Conservation (phyloP, 441 rosid genomes). For the Theobroma grandiflorum region DNA sequence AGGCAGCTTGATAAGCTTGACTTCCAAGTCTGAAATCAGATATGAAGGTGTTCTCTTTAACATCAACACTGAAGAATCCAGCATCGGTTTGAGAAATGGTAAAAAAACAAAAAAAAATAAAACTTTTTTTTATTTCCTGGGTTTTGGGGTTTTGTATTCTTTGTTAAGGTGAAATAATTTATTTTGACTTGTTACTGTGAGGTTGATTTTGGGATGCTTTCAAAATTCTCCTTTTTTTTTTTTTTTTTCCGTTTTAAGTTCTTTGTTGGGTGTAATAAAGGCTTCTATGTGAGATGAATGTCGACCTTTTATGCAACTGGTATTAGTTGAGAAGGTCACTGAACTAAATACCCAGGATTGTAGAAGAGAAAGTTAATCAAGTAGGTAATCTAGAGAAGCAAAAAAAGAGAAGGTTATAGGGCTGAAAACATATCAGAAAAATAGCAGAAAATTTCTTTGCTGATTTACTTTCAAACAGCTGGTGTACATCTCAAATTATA, state of each 20-base stretch:
- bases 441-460: background rate
- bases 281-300: background rate
- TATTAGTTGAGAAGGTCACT: background rate
- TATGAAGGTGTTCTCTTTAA: slow-evolving; percentile 55
- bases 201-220: slow-evolving; percentile 14
- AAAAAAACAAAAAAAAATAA: background rate
- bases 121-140: background rate
- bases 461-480: background rate
- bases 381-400: background rate
- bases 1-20: slow-evolving; percentile 53
- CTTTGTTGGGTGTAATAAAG: background rate
- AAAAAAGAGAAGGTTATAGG: background rate
- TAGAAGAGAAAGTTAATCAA: background rate
- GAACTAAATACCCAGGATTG: background rate
- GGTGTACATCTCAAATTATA: background rate
- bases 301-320: background rate
- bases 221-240: background rate
- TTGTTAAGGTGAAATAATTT: background rate
- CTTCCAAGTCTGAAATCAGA: slow-evolving; percentile 52
- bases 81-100: slow-evolving; percentile 54
- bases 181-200: background rate
- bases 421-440: background rate
- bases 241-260: background rate
- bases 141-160: slow-evolving; percentile 9
- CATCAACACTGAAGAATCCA: slow-evolving; percentile 54